Evolutionary conservation across 352 stramenopile genomes (phyloP).

Genomic region (Pythium oligandrum): DNA sequence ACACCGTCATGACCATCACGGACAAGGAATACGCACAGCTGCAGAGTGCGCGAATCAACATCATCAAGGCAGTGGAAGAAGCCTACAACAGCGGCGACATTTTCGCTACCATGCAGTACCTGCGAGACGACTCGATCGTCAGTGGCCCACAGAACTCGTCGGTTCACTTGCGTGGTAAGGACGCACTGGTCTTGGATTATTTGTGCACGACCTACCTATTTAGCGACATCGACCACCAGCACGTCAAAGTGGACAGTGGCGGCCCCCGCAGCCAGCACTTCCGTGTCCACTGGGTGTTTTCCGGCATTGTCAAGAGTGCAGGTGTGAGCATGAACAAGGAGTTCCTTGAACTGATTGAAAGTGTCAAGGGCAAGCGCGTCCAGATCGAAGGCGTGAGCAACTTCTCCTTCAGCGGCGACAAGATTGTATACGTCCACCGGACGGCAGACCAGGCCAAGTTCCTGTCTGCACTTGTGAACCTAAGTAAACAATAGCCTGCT

Average conservation of each 20-base stretch:
- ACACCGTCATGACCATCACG: slow-evolving; percentile 59
- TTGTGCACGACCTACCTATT: slow-evolving; percentile 84
- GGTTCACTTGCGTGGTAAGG: slow-evolving; percentile 74
- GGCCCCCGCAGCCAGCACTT: slow-evolving; percentile 82
- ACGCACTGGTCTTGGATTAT: slow-evolving; percentile 84
- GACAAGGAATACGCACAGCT: slow-evolving; percentile 78
- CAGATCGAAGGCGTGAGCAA: slow-evolving; percentile 86
- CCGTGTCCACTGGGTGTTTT: slow-evolving; percentile 81
- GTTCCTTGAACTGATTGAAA: slow-evolving; percentile 82
- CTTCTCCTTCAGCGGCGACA: slow-evolving; percentile 84
- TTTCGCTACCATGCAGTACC: slow-evolving; percentile 67
- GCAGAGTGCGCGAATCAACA: slow-evolving; percentile 67
- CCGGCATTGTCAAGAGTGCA: slow-evolving; percentile 64
- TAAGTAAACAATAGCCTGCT: slow-evolving; percentile 58
- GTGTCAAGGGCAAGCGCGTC: slow-evolving; percentile 69
- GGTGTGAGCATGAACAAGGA: slow-evolving; percentile 87
- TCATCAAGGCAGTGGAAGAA: slow-evolving; percentile 77
- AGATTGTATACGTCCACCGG: slow-evolving; percentile 86
- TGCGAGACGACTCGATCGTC: slow-evolving; percentile 87
- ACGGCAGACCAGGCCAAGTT: slow-evolving; percentile 88
- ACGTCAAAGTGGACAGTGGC: slow-evolving; percentile 81
- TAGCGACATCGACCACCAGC: slow-evolving; percentile 62
- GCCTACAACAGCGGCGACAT: slow-evolving; percentile 82
- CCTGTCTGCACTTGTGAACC: slow-evolving; percentile 67
- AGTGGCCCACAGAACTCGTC: slow-evolving; percentile 83